These are phyloP conservation scores for Cryomyces minteri DNA, from an alignment of 495 filamentous ascomycete genomes.

Conservation along the genomic window DNA sequence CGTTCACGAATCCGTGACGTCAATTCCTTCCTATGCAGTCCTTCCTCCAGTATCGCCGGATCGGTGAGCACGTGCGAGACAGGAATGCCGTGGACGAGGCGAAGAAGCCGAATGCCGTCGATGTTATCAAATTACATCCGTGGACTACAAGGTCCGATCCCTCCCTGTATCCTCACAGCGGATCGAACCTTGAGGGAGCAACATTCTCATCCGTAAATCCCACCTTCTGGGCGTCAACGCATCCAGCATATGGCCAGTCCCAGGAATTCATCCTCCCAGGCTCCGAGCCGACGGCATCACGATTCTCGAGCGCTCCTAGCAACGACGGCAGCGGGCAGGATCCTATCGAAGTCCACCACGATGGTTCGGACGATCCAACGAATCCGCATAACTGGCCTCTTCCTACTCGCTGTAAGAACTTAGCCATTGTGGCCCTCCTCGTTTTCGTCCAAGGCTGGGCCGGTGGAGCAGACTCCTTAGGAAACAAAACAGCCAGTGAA, in stretches of 20 bases:
- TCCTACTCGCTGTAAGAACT: constrained; percentile 12
- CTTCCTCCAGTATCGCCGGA: background rate
- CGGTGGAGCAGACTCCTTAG: constrained; percentile 17
- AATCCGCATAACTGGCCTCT: constrained; percentile 19
- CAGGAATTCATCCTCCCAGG: background rate
- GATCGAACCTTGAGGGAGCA: background rate
- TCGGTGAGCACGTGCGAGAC: background rate
- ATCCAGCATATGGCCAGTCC: background rate
- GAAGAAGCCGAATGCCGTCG: background rate
- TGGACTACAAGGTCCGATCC: background rate
- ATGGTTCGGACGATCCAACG: constrained; percentile 11
- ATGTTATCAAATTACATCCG: background rate
- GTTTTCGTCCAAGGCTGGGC: constrained; percentile 19
- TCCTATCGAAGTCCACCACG: background rate
- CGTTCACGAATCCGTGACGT: background rate
- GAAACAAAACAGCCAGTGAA: constrained; percentile 12
- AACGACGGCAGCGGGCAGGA: background rate
- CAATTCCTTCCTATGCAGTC: background rate
- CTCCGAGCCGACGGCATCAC: background rate
- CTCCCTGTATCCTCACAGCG: background rate
- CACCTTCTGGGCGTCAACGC: background rate
- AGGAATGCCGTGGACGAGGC: background rate
- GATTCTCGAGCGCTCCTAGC: background rate
- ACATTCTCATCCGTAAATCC: background rate
- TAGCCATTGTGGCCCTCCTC: constrained; percentile 21